Base-by-base conservation (phyloP, 768 basidiomycete species). In the Gloeostereum incarnatum region DNA sequence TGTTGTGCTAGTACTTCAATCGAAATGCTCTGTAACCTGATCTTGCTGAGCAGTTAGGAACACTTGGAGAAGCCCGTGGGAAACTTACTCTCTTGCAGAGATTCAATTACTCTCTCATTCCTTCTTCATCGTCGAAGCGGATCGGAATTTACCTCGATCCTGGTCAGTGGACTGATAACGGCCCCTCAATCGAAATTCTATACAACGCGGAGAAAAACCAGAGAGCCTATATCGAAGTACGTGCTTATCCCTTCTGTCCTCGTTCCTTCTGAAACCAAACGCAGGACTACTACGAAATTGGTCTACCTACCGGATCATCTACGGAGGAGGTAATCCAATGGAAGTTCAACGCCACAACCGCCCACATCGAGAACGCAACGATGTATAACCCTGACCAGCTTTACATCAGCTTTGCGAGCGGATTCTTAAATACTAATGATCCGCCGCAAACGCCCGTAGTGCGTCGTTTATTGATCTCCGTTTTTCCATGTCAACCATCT, bases 21-120 rank as follows among this genome's bases (percentile, higher is more conserved):
- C 24, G 23, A 24, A 8, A 21, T 30, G 16, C 26, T 7, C 24
- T 17, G 8, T 45, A 20, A 30, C 16, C 26, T 18, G 3, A 10
- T n/a, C 33, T 4, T 25, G 26, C 20, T 34, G 9, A 5, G 6
- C 35, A 72, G 68, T 56, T 72, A 8, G 67, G 66, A 6, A 71
- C 65, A 2, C 58, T 75, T 5, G 70, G 71, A 2, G 60, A 69
- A 52, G 65, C 70, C 1, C 66, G 73, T 2, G 69, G 70, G 14
- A 74, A 72, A 47, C 56, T 72, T 5, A 67, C 64, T 10, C 63
- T 73, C 20, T 61, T 75, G 24, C 67, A 71, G 39, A 66, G 73
- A 5, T 72, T 63, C 50, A 51, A 56, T 20, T 71, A 65, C 42
- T 44, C 56, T 20, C 55, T 66, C 16, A 59, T 73, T 10, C 62